These are phyloP conservation scores for Calonectria henricotiae DNA, from an alignment of 2,329 filamentous ascomycete species.

Conservation along the genomic window DNA sequence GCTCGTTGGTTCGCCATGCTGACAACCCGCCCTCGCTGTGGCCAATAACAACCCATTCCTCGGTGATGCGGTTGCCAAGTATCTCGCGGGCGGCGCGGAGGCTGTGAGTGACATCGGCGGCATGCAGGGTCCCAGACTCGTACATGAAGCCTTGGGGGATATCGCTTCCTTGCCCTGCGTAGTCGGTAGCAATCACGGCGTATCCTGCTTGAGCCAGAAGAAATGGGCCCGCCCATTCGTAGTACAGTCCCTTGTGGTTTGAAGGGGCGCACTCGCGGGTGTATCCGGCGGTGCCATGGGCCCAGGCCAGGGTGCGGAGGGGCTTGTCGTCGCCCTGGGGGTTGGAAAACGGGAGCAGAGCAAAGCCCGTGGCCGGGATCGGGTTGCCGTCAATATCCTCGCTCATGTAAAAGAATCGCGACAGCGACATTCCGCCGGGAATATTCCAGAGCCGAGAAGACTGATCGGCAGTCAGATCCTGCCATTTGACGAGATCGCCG, in stretches of 20 bases:
- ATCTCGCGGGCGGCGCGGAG: neutral
- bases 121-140: neutral
- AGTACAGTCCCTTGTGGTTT: neutral
- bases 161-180: constrained; percentile 5
- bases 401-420: constrained; percentile 12
- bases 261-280: constrained; percentile 2
- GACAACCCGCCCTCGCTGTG: constrained; percentile 4
- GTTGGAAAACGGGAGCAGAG: neutral
- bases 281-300: constrained; percentile 1
- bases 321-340: neutral
- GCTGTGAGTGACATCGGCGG: neutral
- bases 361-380: constrained; percentile 1
- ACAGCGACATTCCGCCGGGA: constrained; percentile 6
- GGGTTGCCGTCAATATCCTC: constrained; percentile 11
- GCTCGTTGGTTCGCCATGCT: constrained; percentile 11
- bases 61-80: neutral
- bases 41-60: constrained; percentile 1
- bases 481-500: constrained; percentile 8
- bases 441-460: neutral
- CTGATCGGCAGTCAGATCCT: neutral
- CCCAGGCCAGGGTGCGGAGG: neutral
- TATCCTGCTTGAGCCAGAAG: constrained; percentile 1
- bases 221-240: neutral
- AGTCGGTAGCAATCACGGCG: neutral
- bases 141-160: constrained; percentile 14